Evolutionary conservation across 2,329 filamentous ascomycete species (phyloP), one percentile per base, ranked within the genome.

Genomic region (Tolypocladium sp.): DNA sequence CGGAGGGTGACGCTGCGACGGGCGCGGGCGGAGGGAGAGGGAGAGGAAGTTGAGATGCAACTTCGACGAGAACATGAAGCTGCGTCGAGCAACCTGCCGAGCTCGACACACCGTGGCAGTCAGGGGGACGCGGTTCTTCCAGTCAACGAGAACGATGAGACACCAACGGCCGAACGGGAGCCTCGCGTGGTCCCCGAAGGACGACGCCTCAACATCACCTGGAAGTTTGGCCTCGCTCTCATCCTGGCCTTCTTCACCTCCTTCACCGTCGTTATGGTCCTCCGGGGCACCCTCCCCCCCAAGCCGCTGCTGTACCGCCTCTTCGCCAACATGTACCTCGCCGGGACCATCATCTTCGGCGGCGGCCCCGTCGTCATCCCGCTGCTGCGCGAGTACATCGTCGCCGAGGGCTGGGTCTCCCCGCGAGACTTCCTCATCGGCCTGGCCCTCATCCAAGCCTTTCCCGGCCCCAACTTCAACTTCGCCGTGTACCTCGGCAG

Each of bases 311-410:
- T 79, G 0, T 84, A 84, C 63, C 76, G 80, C 55, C 78, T 91
- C 30, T 91, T 91, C 65, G 78, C 86, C 6, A 91, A 89, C 69
- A 82, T 91, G 73, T 90, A 87, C 65, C 82, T 91, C 0, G 88
- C 88, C 0, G 88, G 88, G 0, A 91, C 88, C 1, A 81, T 87
- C 59, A 86, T 85, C 63, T 84, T 86, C 56, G 85, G 85, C 4
- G 84, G 85, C 2, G 85, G 85, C 0, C 85, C 85, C 0, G 84
- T 87, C 0, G 85, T 88, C 0, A 86, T 88, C 52, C 85, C 85
- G 0, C 76, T 88, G 0, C 74, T 88, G 1, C 76, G 83, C 22
- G 79, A 85, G 61, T 84, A 83, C 64, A 76, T 90, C 41, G 88
- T 90, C 0, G 77, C 79, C 0, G 84, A 87, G 30, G 84, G 85